Base-by-base conservation (phyloP, 1,284 basidiomycete genomes). In the Sporisorium iseilematis-ciliati region DNA sequence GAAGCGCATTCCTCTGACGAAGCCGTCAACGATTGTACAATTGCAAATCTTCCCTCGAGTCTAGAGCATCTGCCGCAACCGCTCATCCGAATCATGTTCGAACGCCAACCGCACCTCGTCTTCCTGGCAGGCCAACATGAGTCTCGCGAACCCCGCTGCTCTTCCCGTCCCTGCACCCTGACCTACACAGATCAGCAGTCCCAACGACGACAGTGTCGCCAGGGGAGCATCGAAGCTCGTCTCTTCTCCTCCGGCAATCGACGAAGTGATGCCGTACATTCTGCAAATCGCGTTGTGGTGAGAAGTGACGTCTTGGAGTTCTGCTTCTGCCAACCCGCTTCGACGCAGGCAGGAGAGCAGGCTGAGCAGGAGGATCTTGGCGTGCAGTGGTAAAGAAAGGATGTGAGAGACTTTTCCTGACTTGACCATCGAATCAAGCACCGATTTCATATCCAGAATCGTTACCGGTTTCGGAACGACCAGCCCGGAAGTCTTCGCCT, bases 391-490 rank as follows among this genome's bases (percentile, higher is more conserved):
- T 4, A 85, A 56, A 8, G 74, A 75, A 21, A 72, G 61, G 43
- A 84, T 77, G 60, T 83, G 82, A 11, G 70, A 65, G 0, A 73
- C 92, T 0, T 92, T 93, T 1, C 95, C 94, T 65, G 92, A 94
- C 75, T 93, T 93, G 79, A 95, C 93, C 92, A 98, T 94, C 29
- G 90, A 90, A 80, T 91, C 91, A 68, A 96, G 91, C 18, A 98
- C 93, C 43, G 90, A 89, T 74, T 89, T 90, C 77, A 97, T 91
- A 75, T 97, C 92, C 26, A 89, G 88, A 2, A 90, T 90, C 21
- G 89, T 88, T 11, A 94, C 93, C 0, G 90, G 87, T 38, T 86
- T 38, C 87, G 84, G 62, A 0, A 26, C 7, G 1, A 20, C 11
- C 3, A 31, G 5, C 0, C 41, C 10, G 18, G 21, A 10, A 14